Conservation (phyloP, 495 filamentous ascomycete genomes). For the Oleoguttula mirabilis region DNA sequence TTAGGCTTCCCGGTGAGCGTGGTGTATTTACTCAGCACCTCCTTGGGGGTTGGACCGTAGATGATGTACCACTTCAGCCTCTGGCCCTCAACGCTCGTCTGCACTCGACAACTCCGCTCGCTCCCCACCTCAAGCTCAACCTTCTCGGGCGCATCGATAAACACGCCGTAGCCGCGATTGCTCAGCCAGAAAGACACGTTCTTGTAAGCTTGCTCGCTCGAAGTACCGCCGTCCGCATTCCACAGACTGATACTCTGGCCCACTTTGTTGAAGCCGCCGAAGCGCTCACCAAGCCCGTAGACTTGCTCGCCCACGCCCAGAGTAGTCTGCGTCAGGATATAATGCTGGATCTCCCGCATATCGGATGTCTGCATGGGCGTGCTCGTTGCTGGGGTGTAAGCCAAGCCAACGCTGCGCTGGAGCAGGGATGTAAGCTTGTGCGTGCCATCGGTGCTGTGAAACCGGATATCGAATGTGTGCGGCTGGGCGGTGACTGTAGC, state of each 20-base stretch:
- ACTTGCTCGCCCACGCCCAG: conserved; percentile 55
- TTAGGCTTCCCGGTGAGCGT: conserved; percentile 48
- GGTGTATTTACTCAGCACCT: conserved; percentile 51
- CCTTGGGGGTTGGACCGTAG: conserved; percentile 54
- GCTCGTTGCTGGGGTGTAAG: conserved; percentile 39
- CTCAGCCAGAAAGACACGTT: conserved; percentile 62
- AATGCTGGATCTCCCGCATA: conserved; percentile 12
- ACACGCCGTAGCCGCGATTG: conserved; percentile 58
- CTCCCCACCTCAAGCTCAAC: conserved; percentile 48
- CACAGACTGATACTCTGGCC: conserved; percentile 56
- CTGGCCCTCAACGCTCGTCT: conserved; percentile 51
- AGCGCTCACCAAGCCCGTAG: conserved; percentile 59
- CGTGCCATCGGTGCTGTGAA: conserved; percentile 36
- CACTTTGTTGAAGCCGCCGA: conserved; percentile 58
- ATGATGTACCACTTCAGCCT: conserved; percentile 51
- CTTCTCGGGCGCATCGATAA: conserved; percentile 33
- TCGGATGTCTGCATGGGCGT: conserved; percentile 28
- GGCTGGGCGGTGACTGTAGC: conserved; percentile 36
- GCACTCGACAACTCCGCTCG: conserved; percentile 48
- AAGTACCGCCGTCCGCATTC: conserved; percentile 64
- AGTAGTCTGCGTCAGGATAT: conserved; percentile 29
- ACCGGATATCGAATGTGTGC: conserved; percentile 47
- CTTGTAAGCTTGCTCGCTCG: conserved; percentile 60
- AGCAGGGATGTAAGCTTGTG: conserved; percentile 48
- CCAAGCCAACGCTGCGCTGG: conserved; percentile 43